phyloP scores from a whole-genome alignment of 192 early-diverging fungal species.

The Backusella liffmaniae region DNA sequence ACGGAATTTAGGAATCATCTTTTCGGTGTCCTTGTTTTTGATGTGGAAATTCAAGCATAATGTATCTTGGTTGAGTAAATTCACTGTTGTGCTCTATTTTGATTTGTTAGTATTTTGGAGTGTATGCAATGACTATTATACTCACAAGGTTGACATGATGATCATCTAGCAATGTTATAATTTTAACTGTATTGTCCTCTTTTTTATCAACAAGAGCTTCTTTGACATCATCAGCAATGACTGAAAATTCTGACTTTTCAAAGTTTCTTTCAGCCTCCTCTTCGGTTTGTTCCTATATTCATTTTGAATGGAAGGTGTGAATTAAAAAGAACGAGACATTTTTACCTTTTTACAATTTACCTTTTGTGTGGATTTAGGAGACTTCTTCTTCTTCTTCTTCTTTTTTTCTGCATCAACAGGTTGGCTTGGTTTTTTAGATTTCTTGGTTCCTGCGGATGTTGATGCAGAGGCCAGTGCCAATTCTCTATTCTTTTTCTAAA shows the following conservation, averaged over 20 bases:
- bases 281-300: neutral
- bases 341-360: neutral
- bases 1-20: constrained; percentile 21
- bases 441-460: neutral
- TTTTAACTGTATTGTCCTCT: neutral
- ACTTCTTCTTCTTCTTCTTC: constrained; percentile 13
- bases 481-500: constrained; percentile 11
- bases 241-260: neutral
- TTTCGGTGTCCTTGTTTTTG: constrained; percentile 12
- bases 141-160: neutral
- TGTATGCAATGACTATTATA: neutral
- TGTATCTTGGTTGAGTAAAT: constrained; percentile 25
- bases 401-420: constrained; percentile 18
- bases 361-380: neutral
- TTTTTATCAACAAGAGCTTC: constrained; percentile 8
- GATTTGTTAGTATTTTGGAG: too few species aligned
- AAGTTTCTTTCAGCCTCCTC: neutral
- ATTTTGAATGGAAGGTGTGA: neutral
- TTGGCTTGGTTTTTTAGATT: neutral
- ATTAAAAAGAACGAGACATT: neutral
- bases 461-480: neutral
- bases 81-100: constrained; percentile 6
- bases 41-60: constrained; percentile 17
- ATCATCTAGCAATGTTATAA: neutral
- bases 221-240: constrained; percentile 1